Base-by-base conservation (phyloP, 345 rosid species). In the Eucalyptus tenuipes region DNA sequence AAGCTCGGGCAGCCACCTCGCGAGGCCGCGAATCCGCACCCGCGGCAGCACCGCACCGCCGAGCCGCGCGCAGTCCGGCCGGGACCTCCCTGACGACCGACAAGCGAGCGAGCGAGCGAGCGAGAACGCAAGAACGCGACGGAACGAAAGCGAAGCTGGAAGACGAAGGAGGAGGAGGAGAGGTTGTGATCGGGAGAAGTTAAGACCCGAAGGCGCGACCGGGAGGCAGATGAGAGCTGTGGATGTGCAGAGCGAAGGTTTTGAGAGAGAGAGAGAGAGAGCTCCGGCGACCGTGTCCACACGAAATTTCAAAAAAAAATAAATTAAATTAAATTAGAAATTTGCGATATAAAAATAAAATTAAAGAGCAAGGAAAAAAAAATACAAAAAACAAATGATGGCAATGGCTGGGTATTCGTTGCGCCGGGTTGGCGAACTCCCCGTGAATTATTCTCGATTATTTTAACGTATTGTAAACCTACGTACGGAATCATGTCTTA, bases 241-340 rank as follows among this genome's bases (percentile, higher is more conserved):
- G 20, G 81, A 68, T 17, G 18, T 5, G 84, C 45, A 16, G 44
- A 5, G 7, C 25, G 81, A 33, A 18, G 81, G 81, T 2, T 71
- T 33, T 33, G 45, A 10, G 16, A 59, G 17, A 13, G 71, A 29
- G 87, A 87, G 59, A 61, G 87, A 87, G 49, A 44, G 7, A 3
- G 4, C 85, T 50, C 87, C 79, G 87, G 55, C 85, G 48, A 86
- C 88, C n/a, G 88, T 75, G 91, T 88, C 89, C 91, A 90, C 90
- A 80, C 22, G 88, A 90, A 79, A 22, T 48, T 53, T 22, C 4
- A 17, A 82, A 75, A 29, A 10, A 20, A 82, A 75, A 29, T 6
- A 20, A 37, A 42, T 5, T 16, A 80, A 29, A 55, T 55, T 24
- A 5, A 24, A 18, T 55, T 55, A 42, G 18, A 1, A 66, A 48